A percentile compares a stretch with the other conserved stretches of the same genome.
Evolutionary conservation across 192 early-diverging fungal genomes (phyloP).

Genomic region (Jimgerdemannia flammicorona): DNA sequence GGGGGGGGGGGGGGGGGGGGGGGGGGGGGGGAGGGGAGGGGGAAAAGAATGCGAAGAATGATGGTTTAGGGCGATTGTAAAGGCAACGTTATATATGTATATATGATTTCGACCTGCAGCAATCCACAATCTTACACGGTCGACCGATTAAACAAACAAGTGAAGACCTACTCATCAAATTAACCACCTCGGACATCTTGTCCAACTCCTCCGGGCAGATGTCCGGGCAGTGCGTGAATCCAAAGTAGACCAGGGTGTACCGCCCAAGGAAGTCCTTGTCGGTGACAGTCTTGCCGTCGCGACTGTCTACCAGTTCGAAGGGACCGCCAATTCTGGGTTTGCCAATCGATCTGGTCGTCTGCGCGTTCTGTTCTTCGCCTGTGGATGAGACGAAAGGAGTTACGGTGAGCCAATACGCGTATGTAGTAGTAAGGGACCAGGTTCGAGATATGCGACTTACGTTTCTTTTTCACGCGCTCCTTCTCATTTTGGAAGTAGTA

Average conservation of each 20-base stretch:
- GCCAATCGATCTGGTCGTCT: constrained; percentile 49
- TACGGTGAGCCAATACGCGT: neutral
- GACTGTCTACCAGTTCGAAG: constrained; percentile 77
- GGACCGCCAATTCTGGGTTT: constrained; percentile 90
- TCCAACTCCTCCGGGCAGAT: constrained; percentile 99
- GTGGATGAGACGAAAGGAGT: neutral
- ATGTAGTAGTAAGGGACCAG: too few relatives aligned
- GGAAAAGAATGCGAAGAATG: too few relatives aligned
- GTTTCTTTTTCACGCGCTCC: constrained; percentile 44
- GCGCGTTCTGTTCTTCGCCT: constrained; percentile 32
- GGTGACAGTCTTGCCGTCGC: constrained; percentile 66
- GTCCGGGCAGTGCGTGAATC: constrained; percentile 99
- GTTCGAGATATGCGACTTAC: constrained; percentile 14
- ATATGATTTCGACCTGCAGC: too few relatives aligned
- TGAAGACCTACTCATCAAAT: constrained; percentile 59
- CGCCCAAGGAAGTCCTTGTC: constrained; percentile 78
- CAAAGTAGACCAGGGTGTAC: constrained; percentile 94
- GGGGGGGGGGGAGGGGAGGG: neutral
- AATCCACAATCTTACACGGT: neutral
- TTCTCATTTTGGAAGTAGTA: constrained; percentile 66
- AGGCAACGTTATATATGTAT: too few relatives aligned
- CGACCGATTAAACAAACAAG: neutral
- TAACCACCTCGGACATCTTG: constrained; percentile 90
- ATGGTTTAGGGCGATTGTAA: too few relatives aligned
- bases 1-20: too few relatives aligned